These are phyloP conservation scores for Drechslerella dactyloides DNA, from an alignment of 2,329 filamentous ascomycete species.

Conservation along the genomic window DNA sequence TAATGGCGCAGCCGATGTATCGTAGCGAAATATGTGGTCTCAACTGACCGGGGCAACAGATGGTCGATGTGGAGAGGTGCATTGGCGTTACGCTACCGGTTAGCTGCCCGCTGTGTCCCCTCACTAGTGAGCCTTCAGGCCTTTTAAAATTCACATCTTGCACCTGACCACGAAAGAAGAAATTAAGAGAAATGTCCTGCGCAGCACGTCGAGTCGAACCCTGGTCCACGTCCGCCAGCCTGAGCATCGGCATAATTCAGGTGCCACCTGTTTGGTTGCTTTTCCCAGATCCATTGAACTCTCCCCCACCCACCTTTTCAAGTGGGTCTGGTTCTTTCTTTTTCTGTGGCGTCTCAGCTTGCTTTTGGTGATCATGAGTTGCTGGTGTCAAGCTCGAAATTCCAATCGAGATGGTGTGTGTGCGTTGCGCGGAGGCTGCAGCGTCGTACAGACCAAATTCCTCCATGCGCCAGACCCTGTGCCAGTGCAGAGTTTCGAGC, in stretches of 20 bases:
- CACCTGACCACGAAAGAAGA: neutral
- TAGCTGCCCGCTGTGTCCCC: too few relatives aligned
- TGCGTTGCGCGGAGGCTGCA: conserved; percentile 5
- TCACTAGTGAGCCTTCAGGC: neutral
- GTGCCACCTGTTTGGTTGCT: neutral
- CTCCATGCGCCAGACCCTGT: conserved; percentile 6
- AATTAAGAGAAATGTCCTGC: neutral
- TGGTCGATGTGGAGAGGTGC: conserved; percentile 14
- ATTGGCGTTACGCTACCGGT: conserved; percentile 29
- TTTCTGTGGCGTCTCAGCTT: conserved; percentile 1
- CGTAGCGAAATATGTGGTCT: neutral
- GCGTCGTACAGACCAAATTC: conserved; percentile 11
- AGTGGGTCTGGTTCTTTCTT: conserved; percentile 4
- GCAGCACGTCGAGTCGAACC: neutral
- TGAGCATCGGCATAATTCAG: too few relatives aligned
- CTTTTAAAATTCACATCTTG: neutral
- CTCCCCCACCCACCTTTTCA: neutral
- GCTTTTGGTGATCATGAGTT: neutral
- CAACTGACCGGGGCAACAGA: conserved; percentile 1
- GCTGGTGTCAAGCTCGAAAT: conserved; percentile 11
- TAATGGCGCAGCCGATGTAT: conserved; percentile 10
- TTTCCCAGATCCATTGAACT: neutral
- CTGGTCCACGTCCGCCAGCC: too few relatives aligned
- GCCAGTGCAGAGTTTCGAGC: neutral
- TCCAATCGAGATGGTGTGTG: conserved; percentile 30